phyloP scores from a whole-genome alignment of 2,329 filamentous ascomycete species.

The Diaporthe velutina region DNA sequence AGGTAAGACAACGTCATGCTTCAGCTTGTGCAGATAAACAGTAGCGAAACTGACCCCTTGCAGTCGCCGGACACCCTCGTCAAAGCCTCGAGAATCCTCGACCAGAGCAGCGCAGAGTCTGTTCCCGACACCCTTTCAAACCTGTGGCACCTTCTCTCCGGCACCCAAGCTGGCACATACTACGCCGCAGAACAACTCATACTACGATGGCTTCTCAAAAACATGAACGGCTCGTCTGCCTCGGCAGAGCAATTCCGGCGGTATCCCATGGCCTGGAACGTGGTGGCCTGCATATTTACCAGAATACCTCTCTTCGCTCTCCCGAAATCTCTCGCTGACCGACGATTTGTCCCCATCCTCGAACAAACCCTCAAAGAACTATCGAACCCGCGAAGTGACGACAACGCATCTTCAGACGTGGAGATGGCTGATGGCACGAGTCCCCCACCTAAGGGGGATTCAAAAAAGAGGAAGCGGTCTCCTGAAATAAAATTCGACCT shows the following conservation, averaged over 20 bases:
- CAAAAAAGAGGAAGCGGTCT: slow-evolving; percentile 62
- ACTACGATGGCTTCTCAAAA: slow-evolving; percentile 74
- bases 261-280: slow-evolving; percentile 70
- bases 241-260: slow-evolving; percentile 66
- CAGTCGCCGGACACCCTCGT: slow-evolving; percentile 55
- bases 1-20: neutral
- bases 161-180: slow-evolving; percentile 56
- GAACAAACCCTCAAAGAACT: slow-evolving; percentile 75
- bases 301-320: slow-evolving; percentile 78
- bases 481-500: slow-evolving; percentile 54
- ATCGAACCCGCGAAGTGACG: slow-evolving; percentile 49
- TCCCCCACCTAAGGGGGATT: slow-evolving; percentile 42
- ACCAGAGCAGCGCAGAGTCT: slow-evolving; percentile 60
- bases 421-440: slow-evolving; percentile 46
- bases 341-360: slow-evolving; percentile 75
- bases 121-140: slow-evolving; percentile 61
- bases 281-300: slow-evolving; percentile 71
- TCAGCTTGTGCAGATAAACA: neutral
- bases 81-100: slow-evolving; percentile 66
- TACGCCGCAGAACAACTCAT: slow-evolving; percentile 69
- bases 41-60: neutral
- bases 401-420: slow-evolving; percentile 40
- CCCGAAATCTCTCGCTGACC: slow-evolving; percentile 78
- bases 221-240: slow-evolving; percentile 64
- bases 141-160: slow-evolving; percentile 63